These are phyloP conservation scores for Hydnum rufescens DNA, from an alignment of 768 basidiomycete genomes.

Conservation along the genomic window DNA sequence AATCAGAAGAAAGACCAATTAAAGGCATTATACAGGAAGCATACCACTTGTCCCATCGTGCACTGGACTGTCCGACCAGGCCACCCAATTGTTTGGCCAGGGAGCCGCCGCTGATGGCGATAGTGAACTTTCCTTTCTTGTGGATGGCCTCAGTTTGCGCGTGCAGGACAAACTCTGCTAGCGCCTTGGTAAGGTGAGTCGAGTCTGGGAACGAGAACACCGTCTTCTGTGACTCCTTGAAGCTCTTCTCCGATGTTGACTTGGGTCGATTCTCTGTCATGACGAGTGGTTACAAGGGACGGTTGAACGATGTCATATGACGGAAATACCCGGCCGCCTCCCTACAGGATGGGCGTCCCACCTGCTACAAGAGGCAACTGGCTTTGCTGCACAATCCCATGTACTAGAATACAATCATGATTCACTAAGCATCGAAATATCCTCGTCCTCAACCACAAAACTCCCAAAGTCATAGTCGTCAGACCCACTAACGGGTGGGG, in stretches of 20 bases:
- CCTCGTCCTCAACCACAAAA: constrained; percentile 67
- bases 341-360: too few species aligned
- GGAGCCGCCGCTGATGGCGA: constrained; percentile 88
- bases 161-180: constrained; percentile 67
- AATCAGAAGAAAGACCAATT: neutral
- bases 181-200: constrained; percentile 35
- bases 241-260: too few species aligned
- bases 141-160: constrained; percentile 78
- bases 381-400: too few species aligned
- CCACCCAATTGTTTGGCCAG: constrained; percentile 64
- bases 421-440: too few species aligned
- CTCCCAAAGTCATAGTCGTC: constrained; percentile 57
- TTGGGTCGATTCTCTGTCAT: too few species aligned
- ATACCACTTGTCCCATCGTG: constrained; percentile 81
- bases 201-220: constrained; percentile 48
- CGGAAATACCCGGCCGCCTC: too few species aligned
- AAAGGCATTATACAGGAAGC: neutral
- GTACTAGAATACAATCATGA: too few species aligned
- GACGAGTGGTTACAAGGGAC: too few species aligned
- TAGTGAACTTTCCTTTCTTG: constrained; percentile 75
- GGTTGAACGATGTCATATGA: too few species aligned
- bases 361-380: too few species aligned
- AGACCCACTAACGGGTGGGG: constrained; percentile 34
- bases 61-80: constrained; percentile 31
- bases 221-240: too few species aligned